Evolutionary conservation across 2,329 filamentous ascomycete species (phyloP).

Genomic region (Pseudocercospora macadamiae): DNA sequence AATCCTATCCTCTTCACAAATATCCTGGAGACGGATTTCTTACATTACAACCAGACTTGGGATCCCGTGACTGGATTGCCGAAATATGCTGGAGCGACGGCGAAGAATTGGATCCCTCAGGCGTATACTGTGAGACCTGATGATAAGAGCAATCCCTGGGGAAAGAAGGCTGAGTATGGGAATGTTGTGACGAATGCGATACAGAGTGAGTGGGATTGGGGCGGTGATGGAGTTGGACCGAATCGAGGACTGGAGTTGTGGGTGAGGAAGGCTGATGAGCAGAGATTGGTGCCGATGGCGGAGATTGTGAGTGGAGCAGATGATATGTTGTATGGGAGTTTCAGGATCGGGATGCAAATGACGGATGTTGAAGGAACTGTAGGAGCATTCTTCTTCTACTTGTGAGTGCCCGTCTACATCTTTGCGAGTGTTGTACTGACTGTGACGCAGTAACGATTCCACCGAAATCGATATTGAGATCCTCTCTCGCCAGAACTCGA

Average conservation of each 20-base stretch:
- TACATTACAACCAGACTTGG: conserved; percentile 42
- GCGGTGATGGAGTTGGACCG: conserved; percentile 46
- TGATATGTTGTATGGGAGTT: conserved; percentile 72
- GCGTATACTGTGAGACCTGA: conserved; percentile 65
- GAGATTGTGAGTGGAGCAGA: conserved; percentile 65
- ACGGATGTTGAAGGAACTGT: conserved; percentile 68
- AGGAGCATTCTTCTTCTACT: conserved; percentile 81
- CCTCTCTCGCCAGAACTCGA: conserved; percentile 59
- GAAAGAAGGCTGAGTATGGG: conserved; percentile 61
- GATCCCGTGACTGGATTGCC: neutral
- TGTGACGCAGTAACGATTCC: conserved; percentile 62
- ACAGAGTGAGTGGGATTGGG: conserved; percentile 44
- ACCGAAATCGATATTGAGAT: conserved; percentile 84
- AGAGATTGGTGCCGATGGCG: conserved; percentile 57
- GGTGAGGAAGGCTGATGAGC: conserved; percentile 43
- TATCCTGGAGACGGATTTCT: conserved; percentile 72
- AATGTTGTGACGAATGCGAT: conserved; percentile 63
- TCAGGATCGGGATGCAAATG: conserved; percentile 68
- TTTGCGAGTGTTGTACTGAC: neutral
- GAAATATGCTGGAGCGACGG: neutral
- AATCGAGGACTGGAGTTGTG: conserved; percentile 60
- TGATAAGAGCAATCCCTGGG: conserved; percentile 64
- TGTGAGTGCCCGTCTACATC: too few relatives aligned
- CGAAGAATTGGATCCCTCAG: conserved; percentile 65
- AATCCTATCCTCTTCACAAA: conserved; percentile 65